phyloP scores from a whole-genome alignment of 345 rosid genomes.

The Syzygium oleosum region DNA sequence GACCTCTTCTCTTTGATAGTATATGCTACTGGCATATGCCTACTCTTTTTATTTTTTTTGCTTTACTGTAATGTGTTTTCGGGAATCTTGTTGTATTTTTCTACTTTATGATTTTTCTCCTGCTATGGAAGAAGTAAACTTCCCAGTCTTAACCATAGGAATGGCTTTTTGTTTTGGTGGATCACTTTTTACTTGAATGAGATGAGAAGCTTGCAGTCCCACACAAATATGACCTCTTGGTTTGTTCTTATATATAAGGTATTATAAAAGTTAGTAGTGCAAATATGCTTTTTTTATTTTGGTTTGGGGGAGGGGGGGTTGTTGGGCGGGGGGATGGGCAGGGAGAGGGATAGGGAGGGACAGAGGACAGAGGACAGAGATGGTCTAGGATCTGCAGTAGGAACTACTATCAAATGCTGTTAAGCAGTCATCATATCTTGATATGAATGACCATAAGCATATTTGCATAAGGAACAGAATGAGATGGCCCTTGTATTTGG shows the following conservation, averaged over 20 bases:
- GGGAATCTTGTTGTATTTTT: neutral
- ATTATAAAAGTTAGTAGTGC: neutral
- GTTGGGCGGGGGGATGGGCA: neutral
- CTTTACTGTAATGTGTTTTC: neutral
- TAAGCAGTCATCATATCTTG: neutral
- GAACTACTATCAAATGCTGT: neutral
- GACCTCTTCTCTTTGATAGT: neutral
- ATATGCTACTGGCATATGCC: neutral
- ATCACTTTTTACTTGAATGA: neutral
- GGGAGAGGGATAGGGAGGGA: neutral
- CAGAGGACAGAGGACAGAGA: neutral
- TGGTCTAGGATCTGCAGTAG: neutral
- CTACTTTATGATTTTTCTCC: neutral
- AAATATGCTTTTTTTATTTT: neutral
- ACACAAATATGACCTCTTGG: neutral
- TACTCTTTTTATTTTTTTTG: neutral
- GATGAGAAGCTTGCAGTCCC: neutral
- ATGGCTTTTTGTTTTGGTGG: neutral
- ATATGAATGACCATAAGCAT: neutral
- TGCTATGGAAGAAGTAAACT: neutral
- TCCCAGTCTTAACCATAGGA: neutral
- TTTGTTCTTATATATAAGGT: neutral
- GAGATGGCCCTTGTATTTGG: neutral
- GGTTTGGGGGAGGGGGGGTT: neutral
- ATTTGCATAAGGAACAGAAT: neutral